Conservation (phyloP, 192 early-diverging fungal species). For the Coemansia sp. region DNA sequence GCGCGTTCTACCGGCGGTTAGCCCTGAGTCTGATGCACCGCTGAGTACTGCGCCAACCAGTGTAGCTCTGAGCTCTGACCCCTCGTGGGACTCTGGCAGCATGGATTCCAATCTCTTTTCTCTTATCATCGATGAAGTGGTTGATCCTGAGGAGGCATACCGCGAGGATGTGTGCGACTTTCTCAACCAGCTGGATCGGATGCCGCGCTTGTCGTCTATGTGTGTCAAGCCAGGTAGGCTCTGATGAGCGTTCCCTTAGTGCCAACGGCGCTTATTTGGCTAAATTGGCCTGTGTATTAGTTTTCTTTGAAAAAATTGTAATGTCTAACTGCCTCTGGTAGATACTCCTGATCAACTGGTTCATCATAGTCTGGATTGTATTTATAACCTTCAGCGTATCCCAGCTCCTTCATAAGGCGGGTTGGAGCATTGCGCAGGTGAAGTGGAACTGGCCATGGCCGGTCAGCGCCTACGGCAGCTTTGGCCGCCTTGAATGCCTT, state of each 20-base stretch:
- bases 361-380: slow-evolving; percentile 81
- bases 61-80: background rate
- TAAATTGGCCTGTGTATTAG: background rate
- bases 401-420: slow-evolving; percentile 77
- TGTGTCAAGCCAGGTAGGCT: background rate
- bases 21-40: background rate
- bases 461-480: slow-evolving; percentile 61
- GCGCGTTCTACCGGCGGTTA: background rate
- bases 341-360: slow-evolving; percentile 78
- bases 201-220: slow-evolving; percentile 29
- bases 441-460: slow-evolving; percentile 80
- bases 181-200: slow-evolving; percentile 36
- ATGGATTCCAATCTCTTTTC: slow-evolving; percentile 48
- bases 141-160: slow-evolving; percentile 55
- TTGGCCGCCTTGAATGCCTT: slow-evolving; percentile 76
- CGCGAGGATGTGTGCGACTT: slow-evolving; percentile 53
- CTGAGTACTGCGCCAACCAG: background rate
- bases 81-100: slow-evolving; percentile 21
- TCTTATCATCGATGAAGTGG: slow-evolving; percentile 50
- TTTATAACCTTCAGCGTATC: slow-evolving; percentile 80
- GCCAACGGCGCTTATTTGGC: background rate
- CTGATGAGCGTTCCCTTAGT: background rate
- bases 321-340: slow-evolving; percentile 68
- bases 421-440: slow-evolving; percentile 87
- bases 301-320: slow-evolving; percentile 62